Evolutionary conservation across 352 stramenopile genomes (phyloP).

Genomic region (Phytopythium mirpurense): DNA sequence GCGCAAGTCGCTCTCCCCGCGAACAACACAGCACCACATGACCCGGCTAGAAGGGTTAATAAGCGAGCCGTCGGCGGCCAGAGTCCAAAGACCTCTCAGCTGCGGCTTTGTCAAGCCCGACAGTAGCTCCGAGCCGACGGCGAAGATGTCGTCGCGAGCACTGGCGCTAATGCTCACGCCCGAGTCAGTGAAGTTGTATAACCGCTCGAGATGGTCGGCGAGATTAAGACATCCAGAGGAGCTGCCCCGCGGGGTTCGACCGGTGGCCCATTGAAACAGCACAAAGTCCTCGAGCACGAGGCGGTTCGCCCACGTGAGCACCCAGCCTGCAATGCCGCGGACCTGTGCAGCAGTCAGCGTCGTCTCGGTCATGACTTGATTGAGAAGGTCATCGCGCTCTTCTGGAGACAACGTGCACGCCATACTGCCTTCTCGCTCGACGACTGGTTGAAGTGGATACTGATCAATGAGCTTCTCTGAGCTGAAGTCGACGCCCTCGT

Average conservation of each 20-base stretch:
- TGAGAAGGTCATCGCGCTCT: slow-evolving; percentile 21
- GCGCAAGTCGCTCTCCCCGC: not conserved
- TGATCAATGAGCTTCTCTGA: slow-evolving; percentile 33
- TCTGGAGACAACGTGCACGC: slow-evolving; percentile 14
- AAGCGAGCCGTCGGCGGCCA: slow-evolving; percentile 27
- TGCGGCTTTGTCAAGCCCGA: slow-evolving; percentile 12
- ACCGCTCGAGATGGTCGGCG: slow-evolving; percentile 14
- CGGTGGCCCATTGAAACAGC: slow-evolving; percentile 41
- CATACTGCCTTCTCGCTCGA: slow-evolving; percentile 12
- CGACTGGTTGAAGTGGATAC: slow-evolving; percentile 27
- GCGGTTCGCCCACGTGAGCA: slow-evolving; percentile 42
- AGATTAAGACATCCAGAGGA: slow-evolving; percentile 18
- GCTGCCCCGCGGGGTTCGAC: slow-evolving; percentile 34
- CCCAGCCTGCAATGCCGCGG: slow-evolving; percentile 36
- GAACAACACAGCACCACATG: slow-evolving; percentile 39
- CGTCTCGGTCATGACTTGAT: slow-evolving; percentile 23
- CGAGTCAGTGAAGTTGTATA: slow-evolving; percentile 20
- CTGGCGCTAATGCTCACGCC: slow-evolving; percentile 4
- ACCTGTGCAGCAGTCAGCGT: slow-evolving; percentile 32
- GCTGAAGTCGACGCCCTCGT: slow-evolving; percentile 45
- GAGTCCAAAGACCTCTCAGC: slow-evolving; percentile 41
- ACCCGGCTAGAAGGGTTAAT: slow-evolving; percentile 36
- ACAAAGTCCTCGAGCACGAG: slow-evolving; percentile 38
- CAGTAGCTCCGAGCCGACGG: slow-evolving; percentile 5
- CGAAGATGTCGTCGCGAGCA: slow-evolving; percentile 5